Percentiles rank a stretch among this genome's conserved stretches.
phyloP scores from a whole-genome alignment of 331 rosid species.

The Malus hybrid region DNA sequence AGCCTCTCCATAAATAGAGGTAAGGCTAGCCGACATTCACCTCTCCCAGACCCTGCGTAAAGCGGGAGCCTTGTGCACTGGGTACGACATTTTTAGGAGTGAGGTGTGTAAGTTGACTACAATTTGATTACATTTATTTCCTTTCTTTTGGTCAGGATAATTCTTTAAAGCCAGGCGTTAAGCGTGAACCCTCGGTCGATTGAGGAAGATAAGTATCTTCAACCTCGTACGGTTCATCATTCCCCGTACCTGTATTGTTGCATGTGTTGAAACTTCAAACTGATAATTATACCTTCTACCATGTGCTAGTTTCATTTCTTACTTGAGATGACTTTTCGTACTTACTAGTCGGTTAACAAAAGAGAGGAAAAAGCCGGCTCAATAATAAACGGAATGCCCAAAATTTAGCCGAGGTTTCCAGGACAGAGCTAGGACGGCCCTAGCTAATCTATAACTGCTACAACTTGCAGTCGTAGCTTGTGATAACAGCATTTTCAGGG shows the following conservation, averaged over 20 bases:
- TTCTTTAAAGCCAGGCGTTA: constrained; percentile 11
- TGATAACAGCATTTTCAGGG: background rate
- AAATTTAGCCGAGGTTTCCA: background rate
- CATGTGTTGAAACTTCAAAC: background rate
- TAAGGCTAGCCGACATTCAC: no score
- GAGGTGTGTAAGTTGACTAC: background rate
- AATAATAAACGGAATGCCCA: no score
- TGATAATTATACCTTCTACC: background rate
- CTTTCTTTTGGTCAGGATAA: constrained; percentile 16
- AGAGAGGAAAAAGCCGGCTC: background rate
- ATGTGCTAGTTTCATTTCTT: background rate
- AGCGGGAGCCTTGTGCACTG: no score
- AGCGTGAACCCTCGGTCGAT: constrained; percentile 11
- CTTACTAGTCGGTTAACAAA: background rate
- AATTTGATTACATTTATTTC: background rate
- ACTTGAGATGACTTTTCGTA: background rate
- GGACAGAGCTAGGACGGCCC: background rate
- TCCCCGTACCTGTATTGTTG: background rate
- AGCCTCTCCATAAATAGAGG: no score
- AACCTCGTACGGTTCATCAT: background rate
- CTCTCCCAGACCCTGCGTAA: no score
- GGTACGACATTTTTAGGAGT: background rate
- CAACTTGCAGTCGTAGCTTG: background rate
- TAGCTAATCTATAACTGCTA: background rate
- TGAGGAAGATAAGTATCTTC: background rate